Percentiles rank a stretch among this genome's conserved stretches.
These are phyloP conservation scores for Patellifolia procumbens DNA, from an alignment of 179 eudicot genomes.

Conservation along the genomic window DNA sequence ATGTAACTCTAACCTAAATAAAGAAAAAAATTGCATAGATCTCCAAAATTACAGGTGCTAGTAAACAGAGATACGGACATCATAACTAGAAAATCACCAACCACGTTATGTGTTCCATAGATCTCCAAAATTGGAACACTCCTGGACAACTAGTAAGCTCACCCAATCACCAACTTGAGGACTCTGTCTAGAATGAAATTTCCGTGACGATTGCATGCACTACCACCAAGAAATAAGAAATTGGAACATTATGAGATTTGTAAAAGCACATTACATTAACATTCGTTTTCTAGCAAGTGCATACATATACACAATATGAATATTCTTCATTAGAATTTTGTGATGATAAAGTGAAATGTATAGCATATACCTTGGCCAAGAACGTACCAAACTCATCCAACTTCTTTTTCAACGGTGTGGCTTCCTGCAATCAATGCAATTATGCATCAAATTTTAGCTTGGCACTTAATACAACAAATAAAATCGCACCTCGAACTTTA, in stretches of 20 bases:
- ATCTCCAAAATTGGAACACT: too few species aligned
- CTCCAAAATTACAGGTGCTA: too few species aligned
- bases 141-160: too few species aligned
- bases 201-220: not conserved
- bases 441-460: constrained; percentile 10
- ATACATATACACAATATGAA: not conserved
- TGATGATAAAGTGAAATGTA: not conserved
- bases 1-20: too few species aligned
- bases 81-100: too few species aligned
- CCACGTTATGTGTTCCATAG: too few species aligned
- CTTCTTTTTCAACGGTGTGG: constrained; percentile 93
- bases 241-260: not conserved
- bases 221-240: not conserved
- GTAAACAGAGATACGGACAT: too few species aligned
- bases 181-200: too few species aligned
- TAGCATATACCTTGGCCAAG: constrained; percentile 79
- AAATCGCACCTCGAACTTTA: not conserved
- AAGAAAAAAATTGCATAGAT: too few species aligned
- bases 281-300: not conserved
- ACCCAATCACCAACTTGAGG: too few species aligned
- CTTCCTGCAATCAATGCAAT: constrained; percentile 63
- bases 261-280: not conserved
- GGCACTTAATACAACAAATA: not conserved
- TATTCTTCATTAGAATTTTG: not conserved
- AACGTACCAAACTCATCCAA: constrained; percentile 96